These are phyloP conservation scores for Spencermartinsiella europaea DNA, from an alignment of 805 yeast species.

Conservation along the genomic window DNA sequence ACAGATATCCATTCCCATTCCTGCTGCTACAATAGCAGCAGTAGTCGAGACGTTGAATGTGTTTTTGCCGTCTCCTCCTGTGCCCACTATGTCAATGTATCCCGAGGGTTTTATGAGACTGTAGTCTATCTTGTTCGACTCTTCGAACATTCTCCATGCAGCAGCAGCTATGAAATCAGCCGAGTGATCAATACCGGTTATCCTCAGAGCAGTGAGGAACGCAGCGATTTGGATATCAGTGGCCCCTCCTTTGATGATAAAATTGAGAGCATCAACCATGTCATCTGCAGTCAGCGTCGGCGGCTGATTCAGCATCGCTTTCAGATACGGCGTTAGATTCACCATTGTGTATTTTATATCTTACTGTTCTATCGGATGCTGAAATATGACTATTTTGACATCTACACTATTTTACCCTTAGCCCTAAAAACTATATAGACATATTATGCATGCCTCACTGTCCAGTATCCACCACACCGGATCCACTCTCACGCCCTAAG, in stretches of 20 bases:
- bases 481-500: too few relatives aligned
- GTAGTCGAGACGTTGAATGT: constrained; percentile 96
- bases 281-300: constrained; percentile 61
- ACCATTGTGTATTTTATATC: too few relatives aligned
- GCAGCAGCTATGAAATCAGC: constrained; percentile 84
- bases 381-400: too few relatives aligned
- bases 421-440: too few relatives aligned
- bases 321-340: constrained; percentile 52
- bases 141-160: constrained; percentile 63
- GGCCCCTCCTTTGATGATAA: constrained; percentile 56
- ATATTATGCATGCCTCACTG: too few relatives aligned
- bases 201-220: constrained; percentile 71
- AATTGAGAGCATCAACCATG: constrained; percentile 54
- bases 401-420: too few relatives aligned
- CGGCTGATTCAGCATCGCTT: constrained; percentile 56
- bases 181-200: constrained; percentile 70
- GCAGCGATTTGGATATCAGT: constrained; percentile 69
- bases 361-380: too few relatives aligned
- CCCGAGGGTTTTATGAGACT: constrained; percentile 34
- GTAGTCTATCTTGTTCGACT: constrained; percentile 28
- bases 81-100: constrained; percentile 88
- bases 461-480: too few relatives aligned
- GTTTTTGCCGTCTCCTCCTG: constrained; percentile 98
- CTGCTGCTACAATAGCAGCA: constrained; percentile 90
- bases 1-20: constrained; percentile 72